These are phyloP conservation scores for Globisporangium okanoganense DNA, from an alignment of 352 stramenopile genomes.

Conservation along the genomic window DNA sequence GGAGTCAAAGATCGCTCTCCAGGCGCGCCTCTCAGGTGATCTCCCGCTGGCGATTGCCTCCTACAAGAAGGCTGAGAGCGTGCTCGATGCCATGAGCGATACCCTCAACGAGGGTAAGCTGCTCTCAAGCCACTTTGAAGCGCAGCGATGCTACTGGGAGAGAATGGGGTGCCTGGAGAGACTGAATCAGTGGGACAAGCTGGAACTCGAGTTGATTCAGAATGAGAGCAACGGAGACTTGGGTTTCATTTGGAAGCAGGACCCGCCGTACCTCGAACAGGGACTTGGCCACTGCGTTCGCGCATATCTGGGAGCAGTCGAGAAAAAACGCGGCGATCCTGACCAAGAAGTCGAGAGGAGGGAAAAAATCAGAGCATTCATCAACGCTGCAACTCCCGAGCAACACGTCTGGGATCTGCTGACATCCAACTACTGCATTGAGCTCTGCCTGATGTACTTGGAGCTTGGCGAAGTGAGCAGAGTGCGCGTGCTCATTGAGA, in stretches of 20 bases:
- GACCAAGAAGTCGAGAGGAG: not conserved
- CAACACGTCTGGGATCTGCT: conserved; percentile 33
- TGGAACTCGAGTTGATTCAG: conserved; percentile 39
- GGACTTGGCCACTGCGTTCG: conserved; percentile 50
- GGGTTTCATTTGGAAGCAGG: conserved; percentile 51
- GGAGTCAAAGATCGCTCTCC: conserved; percentile 53
- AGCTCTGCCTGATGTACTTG: conserved; percentile 44
- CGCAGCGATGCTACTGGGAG: conserved; percentile 60
- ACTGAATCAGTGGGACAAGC: conserved; percentile 67
- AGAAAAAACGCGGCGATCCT: conserved; percentile 5
- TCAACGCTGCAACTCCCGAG: conserved; percentile 26
- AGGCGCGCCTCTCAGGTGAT: conserved; percentile 66
- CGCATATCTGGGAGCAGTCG: conserved; percentile 33
- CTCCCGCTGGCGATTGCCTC: conserved; percentile 60
- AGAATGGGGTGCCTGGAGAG: conserved; percentile 53
- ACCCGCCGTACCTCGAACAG: conserved; percentile 65
- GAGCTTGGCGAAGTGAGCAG: conserved; percentile 38
- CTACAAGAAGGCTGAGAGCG: conserved; percentile 65
- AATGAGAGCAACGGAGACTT: conserved; percentile 13
- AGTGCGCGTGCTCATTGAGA: conserved; percentile 52
- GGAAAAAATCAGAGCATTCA: conserved; percentile 16
- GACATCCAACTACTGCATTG: conserved; percentile 42
- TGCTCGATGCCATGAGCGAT: conserved; percentile 39
- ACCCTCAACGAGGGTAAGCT: conserved; percentile 25
- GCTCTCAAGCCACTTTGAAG: conserved; percentile 33